Evolutionary conservation across 768 basidiomycete species (phyloP).

Genomic region (Mycena haematopus): DNA sequence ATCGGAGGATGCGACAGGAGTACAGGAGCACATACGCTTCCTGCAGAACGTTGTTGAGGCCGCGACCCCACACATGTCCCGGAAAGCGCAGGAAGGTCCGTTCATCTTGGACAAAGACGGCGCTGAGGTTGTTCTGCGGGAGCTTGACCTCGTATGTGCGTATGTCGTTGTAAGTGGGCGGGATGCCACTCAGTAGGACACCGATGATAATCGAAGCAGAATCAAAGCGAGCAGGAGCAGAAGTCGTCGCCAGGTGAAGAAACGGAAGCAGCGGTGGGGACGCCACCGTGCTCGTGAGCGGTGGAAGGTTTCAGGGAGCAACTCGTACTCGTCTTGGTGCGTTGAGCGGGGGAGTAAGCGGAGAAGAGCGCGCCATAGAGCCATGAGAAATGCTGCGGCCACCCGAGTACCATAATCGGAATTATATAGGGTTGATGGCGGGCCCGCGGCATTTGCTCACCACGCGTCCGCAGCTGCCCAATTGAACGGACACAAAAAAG

Average conservation of each 20-base stretch:
- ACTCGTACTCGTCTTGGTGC: constrained; percentile 25
- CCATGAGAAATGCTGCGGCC: constrained; percentile 20
- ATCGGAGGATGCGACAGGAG: background rate
- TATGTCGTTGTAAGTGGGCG: constrained; percentile 46
- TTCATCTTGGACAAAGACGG: constrained; percentile 24
- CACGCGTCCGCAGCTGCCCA: background rate
- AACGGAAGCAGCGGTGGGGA: constrained; percentile 23
- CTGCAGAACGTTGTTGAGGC: constrained; percentile 67
- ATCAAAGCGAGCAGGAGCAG: constrained; percentile 31
- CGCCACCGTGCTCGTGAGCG: constrained; percentile 21
- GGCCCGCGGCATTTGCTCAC: constrained; percentile 8
- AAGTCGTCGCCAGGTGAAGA: constrained; percentile 38
- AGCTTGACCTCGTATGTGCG: constrained; percentile 42
- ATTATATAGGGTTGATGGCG: too few species aligned
- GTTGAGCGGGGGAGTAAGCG: constrained; percentile 9
- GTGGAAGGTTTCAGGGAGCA: constrained; percentile 25
- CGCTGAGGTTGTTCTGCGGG: constrained; percentile 44
- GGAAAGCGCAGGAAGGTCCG: constrained; percentile 56
- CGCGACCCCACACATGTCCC: constrained; percentile 65
- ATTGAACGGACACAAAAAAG: background rate
- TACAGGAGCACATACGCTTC: constrained; percentile 54
- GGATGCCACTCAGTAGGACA: constrained; percentile 45
- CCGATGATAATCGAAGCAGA: constrained; percentile 33
- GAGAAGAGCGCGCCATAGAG: constrained; percentile 18
- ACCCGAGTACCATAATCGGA: background rate